These are phyloP conservation scores for Yamadazyma sp. DNA, from an alignment of 805 yeast genomes.

Conservation along the genomic window DNA sequence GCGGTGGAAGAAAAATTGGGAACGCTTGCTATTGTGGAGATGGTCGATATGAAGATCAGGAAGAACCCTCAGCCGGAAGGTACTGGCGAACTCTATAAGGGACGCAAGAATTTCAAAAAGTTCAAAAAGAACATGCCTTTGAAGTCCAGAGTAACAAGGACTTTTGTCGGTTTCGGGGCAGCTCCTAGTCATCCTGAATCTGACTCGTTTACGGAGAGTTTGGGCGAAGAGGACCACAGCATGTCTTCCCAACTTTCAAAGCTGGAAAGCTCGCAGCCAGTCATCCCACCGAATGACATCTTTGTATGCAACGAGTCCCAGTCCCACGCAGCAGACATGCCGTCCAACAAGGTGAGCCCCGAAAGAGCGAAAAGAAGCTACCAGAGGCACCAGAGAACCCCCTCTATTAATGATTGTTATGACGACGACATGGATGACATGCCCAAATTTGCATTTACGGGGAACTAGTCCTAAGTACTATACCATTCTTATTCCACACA, in stretches of 20 bases:
- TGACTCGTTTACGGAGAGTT: not conserved
- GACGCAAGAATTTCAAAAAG: slow-evolving; percentile 31
- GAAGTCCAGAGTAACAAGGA: slow-evolving; percentile 20
- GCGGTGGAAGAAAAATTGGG: slow-evolving; percentile 15
- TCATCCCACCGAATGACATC: slow-evolving; percentile 6
- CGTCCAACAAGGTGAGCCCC: slow-evolving; percentile 8
- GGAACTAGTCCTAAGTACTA: slow-evolving; percentile 1
- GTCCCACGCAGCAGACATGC: slow-evolving; percentile 6
- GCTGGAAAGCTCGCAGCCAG: not conserved
- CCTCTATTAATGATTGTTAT: slow-evolving; percentile 19
- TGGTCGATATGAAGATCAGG: slow-evolving; percentile 23
- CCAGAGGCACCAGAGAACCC: no score
- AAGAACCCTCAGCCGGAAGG: slow-evolving; percentile 1
- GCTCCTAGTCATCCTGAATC: not conserved
- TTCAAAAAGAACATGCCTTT: slow-evolving; percentile 25
- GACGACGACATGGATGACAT: slow-evolving; percentile 33
- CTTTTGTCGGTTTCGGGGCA: slow-evolving; percentile 21
- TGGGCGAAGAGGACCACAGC: not conserved
- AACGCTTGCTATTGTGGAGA: slow-evolving; percentile 33
- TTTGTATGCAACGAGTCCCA: slow-evolving; percentile 9
- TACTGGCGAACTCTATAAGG: slow-evolving; percentile 8
- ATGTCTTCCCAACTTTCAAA: not conserved
- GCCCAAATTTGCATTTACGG: slow-evolving; percentile 34
- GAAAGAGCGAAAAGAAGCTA: not conserved
- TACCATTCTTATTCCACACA: slow-evolving; percentile 25